These are phyloP conservation scores for Sporothrix protearum DNA, from an alignment of 2,329 filamentous ascomycete genomes.

Conservation along the genomic window DNA sequence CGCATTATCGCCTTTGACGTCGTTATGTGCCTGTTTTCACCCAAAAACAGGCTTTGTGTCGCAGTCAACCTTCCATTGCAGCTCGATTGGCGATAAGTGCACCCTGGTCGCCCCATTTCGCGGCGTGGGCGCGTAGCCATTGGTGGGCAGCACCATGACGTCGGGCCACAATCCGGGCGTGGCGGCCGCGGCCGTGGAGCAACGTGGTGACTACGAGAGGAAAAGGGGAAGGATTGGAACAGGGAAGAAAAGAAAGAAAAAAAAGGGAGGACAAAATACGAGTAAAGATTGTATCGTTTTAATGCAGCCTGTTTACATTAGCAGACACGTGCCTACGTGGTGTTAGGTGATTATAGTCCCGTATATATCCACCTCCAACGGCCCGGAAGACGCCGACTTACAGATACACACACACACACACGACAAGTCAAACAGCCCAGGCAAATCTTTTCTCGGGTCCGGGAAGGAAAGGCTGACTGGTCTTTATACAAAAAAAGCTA, in stretches of 20 bases:
- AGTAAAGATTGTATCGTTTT: neutral
- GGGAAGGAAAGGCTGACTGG: neutral
- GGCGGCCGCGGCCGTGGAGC: constrained; percentile 1
- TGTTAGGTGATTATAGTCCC: neutral
- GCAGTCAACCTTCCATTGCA: neutral
- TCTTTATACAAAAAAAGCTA: too few species aligned
- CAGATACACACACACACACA: too few species aligned
- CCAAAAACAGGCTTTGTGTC: constrained; percentile 14
- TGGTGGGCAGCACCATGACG: constrained; percentile 7
- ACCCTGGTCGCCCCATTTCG: neutral
- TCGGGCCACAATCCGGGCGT: neutral
- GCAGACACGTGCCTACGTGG: neutral
- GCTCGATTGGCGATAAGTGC: constrained; percentile 9
- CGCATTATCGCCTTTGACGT: neutral
- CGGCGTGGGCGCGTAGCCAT: constrained; percentile 16
- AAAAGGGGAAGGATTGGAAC: too few species aligned
- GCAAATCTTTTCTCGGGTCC: neutral
- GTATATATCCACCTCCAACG: neutral
- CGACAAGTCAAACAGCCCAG: neutral
- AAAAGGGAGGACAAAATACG: neutral
- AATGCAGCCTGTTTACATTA: neutral
- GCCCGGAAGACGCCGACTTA: neutral
- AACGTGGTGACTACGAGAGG: neutral
- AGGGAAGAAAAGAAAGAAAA: neutral
- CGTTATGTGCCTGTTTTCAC: neutral